Percentiles rank a stretch among this genome's conserved stretches.
phyloP scores from a whole-genome alignment of 2,329 filamentous ascomycete genomes.

The Lasiodiplodia sp. region DNA sequence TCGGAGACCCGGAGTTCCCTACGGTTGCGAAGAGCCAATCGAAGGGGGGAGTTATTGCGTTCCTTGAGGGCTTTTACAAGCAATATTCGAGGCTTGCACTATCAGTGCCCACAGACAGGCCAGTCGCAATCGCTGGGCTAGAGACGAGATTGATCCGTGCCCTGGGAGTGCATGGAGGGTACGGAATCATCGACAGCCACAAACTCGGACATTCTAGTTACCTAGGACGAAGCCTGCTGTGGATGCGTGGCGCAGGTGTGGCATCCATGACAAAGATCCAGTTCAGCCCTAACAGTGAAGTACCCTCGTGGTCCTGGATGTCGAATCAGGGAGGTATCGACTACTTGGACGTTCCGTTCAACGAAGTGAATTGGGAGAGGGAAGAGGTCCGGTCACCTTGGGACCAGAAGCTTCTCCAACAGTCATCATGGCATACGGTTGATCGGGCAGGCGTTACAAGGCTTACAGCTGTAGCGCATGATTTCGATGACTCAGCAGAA shows the following conservation, averaged over 20 bases:
- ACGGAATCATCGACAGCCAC: constrained; percentile 42
- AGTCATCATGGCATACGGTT: not conserved
- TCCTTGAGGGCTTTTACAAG: constrained; percentile 1
- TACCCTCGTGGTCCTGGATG: constrained; percentile 1
- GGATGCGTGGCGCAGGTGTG: not conserved
- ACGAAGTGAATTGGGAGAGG: not conserved
- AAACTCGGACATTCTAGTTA: not conserved
- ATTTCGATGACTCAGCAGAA: not conserved
- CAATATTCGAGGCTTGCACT: constrained; percentile 2
- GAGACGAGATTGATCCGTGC: constrained; percentile 39
- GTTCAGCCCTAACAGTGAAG: not conserved
- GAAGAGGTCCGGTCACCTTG: not conserved
- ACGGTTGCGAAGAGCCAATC: not conserved
- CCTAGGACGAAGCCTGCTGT: not conserved
- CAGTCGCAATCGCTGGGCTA: constrained; percentile 44
- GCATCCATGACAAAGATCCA: not conserved
- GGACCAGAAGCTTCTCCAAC: not conserved
- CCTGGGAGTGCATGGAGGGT: constrained; percentile 38
- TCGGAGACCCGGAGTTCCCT: not conserved
- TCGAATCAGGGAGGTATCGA: not conserved
- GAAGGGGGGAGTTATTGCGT: not conserved
- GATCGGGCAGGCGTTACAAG: not conserved
- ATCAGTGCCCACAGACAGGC: constrained; percentile 36
- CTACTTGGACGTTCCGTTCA: not conserved
- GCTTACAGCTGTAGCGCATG: not conserved